Evolutionary conservation across 2,329 filamentous ascomycete genomes (phyloP), one percentile per base, ranked within the genome.

Genomic region (Grosmannia huntii): DNA sequence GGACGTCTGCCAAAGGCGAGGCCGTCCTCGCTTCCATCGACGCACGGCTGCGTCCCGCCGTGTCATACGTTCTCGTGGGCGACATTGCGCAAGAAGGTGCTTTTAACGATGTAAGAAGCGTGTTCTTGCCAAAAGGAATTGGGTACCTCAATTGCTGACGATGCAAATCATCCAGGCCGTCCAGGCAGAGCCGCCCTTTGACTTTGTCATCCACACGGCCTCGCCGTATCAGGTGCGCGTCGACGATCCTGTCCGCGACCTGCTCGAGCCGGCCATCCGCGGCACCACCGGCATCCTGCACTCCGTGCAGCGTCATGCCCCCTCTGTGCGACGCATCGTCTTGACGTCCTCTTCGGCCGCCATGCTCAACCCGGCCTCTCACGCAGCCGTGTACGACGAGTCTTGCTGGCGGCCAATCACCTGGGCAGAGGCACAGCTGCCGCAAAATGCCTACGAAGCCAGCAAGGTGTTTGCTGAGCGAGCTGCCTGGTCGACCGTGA

Each of bases 191-290:
- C 69, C 71, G 62, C 41, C 41, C 19, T 44, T 44, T n/a, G 84
- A 89, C 65, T 84, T 80, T 52, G 86, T 92, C 54, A 76, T 90
- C 56, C 86, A 90, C 68, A 89, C 86, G 6, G 86, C 87, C 2
- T 85, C 81, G 0, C 87, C 89, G 0, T 91, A 88, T 73, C 84
- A 87, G 65, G 80, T 84, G 67, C 82, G 83, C 54, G 77, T 85
- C 53, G 77, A 80, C 3, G 73, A 76, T 59, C 70, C 71, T 5
- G 66, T 70, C 11, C 69, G 66, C 21, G 76, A 79, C 50, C 71
- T 83, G 27, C 71, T 83, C 11, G 73, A 81, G 53, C 81, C 80
- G 0, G 80, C 80, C 7, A 73, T 84, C 52, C 73, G 75, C 19
- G 79, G 79, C 11, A 81, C 78, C 0, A 70, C 69, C 0, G 73